Percentiles rank a stretch among this genome's conserved stretches.
These are phyloP conservation scores for Cetradonia linearis DNA, from an alignment of 495 filamentous ascomycete genomes.

Conservation along the genomic window DNA sequence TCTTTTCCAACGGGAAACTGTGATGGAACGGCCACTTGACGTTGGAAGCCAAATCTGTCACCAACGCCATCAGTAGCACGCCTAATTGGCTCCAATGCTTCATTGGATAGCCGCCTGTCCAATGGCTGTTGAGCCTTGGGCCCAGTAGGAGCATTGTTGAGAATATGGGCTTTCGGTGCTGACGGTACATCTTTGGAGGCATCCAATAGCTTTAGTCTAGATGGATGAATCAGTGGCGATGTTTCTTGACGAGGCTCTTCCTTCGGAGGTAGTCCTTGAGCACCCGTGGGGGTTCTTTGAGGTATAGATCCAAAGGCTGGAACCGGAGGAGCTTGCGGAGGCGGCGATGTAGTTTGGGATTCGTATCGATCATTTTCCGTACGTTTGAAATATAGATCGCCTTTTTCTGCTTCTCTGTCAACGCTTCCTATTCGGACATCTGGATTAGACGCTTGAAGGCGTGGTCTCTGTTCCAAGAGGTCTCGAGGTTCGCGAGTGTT, in stretches of 20 bases:
- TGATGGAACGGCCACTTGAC: neutral
- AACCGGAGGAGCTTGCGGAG: conserved; percentile 70
- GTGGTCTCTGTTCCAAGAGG: conserved; percentile 31
- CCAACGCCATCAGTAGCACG: conserved; percentile 5
- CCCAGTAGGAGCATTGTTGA: conserved; percentile 40
- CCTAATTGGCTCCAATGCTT: conserved; percentile 1
- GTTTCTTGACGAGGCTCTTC: conserved; percentile 14
- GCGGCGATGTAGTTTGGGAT: conserved; percentile 44
- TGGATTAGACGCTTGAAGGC: conserved; percentile 30
- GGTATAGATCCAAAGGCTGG: conserved; percentile 65
- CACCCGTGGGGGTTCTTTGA: conserved; percentile 26
- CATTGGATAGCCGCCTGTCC: conserved; percentile 9
- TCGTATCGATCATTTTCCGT: conserved; percentile 31
- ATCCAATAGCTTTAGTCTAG: conserved; percentile 17
- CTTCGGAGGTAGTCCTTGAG: conserved; percentile 27
- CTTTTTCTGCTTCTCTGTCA: conserved; percentile 31
- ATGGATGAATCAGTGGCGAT: conserved; percentile 11
- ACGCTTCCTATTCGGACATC: conserved; percentile 20
- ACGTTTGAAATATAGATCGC: conserved; percentile 31
- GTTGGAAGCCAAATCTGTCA: conserved; percentile 3
- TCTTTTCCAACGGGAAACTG: conserved; percentile 6
- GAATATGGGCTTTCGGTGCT: conserved; percentile 31
- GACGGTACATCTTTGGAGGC: conserved; percentile 34
- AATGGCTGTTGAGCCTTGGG: conserved; percentile 38
- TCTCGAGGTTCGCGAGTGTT: conserved; percentile 10